phyloP scores from a whole-genome alignment of 768 basidiomycete species.

The Paxillus ammoniavirescens region DNA sequence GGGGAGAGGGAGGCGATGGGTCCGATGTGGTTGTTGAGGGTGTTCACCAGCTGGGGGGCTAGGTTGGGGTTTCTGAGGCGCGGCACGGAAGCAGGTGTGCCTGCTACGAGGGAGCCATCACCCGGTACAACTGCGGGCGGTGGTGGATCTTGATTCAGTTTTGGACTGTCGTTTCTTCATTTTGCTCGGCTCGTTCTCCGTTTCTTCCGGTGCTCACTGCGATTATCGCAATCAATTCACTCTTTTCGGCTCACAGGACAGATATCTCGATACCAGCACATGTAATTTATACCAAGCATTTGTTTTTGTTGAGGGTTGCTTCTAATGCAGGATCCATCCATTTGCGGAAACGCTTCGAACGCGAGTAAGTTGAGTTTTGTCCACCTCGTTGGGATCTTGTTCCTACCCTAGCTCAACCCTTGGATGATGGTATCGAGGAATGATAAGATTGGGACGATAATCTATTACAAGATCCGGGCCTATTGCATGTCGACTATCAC shows the following conservation, averaged over 20 bases:
- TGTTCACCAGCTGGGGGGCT: conserved; percentile 77
- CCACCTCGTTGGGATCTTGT: too few relatives aligned
- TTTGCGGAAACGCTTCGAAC: too few relatives aligned
- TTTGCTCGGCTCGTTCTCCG: not conserved
- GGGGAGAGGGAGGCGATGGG: conserved; percentile 59
- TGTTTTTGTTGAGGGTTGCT: too few relatives aligned
- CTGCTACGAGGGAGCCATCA: conserved; percentile 16
- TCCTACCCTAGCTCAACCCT: not conserved
- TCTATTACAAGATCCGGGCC: too few relatives aligned
- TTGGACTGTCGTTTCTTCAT: conserved; percentile 2
- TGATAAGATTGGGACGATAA: not conserved
- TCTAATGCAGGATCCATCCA: too few relatives aligned
- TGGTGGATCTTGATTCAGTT: conserved; percentile 12
- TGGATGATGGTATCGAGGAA: not conserved
- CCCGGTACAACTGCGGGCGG: conserved; percentile 8
- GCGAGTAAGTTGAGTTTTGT: too few relatives aligned
- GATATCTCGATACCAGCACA: not conserved
- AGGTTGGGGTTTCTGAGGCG: conserved; percentile 48
- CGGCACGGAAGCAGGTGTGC: conserved; percentile 18
- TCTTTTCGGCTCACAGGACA: not conserved
- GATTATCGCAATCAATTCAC: too few relatives aligned
- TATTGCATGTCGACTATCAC: too few relatives aligned
- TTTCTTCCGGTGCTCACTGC: not conserved
- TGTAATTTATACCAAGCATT: not conserved
- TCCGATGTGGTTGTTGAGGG: conserved; percentile 73